These are phyloP conservation scores for Apiospora hydei DNA, from an alignment of 2,329 filamentous ascomycete species.

Conservation along the genomic window DNA sequence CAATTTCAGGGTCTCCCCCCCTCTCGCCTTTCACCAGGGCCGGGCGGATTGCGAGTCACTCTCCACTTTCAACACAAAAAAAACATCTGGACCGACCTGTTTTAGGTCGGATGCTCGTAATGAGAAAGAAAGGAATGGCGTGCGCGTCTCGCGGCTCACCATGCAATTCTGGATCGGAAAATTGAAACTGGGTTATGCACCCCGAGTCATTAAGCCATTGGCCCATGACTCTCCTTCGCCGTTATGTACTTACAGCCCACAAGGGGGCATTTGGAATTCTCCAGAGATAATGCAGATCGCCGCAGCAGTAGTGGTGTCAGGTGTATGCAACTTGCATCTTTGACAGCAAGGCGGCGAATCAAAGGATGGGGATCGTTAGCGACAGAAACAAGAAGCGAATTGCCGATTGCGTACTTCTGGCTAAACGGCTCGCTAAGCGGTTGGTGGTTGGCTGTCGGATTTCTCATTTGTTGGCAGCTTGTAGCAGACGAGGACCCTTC, in stretches of 20 bases:
- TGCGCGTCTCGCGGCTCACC: constrained; percentile 6
- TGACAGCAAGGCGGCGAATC: constrained; percentile 17
- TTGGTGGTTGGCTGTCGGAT: not conserved
- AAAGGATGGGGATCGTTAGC: not conserved
- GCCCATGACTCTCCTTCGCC: constrained; percentile 6
- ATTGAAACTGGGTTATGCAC: constrained; percentile 19
- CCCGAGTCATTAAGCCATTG: constrained; percentile 3
- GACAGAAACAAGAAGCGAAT: not conserved
- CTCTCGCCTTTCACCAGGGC: not conserved
- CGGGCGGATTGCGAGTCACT: not conserved
- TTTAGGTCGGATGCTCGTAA: constrained; percentile 9
- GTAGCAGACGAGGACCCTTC: not conserved
- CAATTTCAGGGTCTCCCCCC: not conserved
- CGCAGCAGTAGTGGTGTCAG: constrained; percentile 4
- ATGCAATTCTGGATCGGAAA: constrained; percentile 17
- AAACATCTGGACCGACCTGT: constrained; percentile 13
- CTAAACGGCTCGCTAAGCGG: not conserved
- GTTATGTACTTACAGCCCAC: not conserved
- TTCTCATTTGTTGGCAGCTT: no score
- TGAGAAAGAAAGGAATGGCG: not conserved
- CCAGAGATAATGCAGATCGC: constrained; percentile 14
- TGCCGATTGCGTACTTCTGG: not conserved
- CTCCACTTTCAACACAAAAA: not conserved
- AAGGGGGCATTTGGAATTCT: constrained; percentile 15
- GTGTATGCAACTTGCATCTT: constrained; percentile 6